Evolutionary conservation across 148 eudicot genomes (phyloP).

Genomic region (Silene conica): DNA sequence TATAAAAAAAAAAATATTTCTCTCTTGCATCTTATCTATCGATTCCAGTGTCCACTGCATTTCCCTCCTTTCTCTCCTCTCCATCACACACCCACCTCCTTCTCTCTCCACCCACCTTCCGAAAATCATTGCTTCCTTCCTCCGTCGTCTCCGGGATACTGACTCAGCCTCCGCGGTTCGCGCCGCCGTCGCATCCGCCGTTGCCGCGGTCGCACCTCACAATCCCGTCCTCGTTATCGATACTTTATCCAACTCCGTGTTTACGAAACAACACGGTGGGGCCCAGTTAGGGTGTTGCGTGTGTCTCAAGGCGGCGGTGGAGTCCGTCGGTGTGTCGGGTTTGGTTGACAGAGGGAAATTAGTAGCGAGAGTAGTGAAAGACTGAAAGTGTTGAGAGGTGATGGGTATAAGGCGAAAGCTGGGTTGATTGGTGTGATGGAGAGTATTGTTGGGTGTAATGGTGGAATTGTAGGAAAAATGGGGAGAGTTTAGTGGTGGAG

Average conservation of each 20-base stretch:
- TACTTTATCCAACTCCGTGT: slow-evolving; percentile 25
- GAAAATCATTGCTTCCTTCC: slow-evolving; percentile 35
- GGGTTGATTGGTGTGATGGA: slow-evolving; percentile 47
- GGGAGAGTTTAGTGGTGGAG: slow-evolving; percentile 28
- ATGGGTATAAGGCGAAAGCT: slow-evolving; percentile 48
- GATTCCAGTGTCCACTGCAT: slow-evolving; percentile 45
- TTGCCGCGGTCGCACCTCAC: slow-evolving; percentile 19
- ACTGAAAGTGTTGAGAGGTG: slow-evolving; percentile 38
- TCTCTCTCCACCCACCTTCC: slow-evolving; percentile 40
- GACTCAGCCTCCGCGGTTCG: slow-evolving; percentile 54
- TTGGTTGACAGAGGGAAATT: slow-evolving; percentile 22
- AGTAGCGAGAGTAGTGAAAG: slow-evolving; percentile 40
- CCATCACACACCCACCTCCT: slow-evolving; percentile 16
- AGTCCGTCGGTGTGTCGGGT: slow-evolving; percentile 25
- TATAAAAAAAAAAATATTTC: no score
- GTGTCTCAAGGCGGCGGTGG: slow-evolving; percentile 49
- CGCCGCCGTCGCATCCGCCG: slow-evolving; percentile 32
- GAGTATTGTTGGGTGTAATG: slow-evolving; percentile 40
- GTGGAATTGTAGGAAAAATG: slow-evolving; percentile 25
- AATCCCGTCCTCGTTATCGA: not conserved
- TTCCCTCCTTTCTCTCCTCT: slow-evolving; percentile 30
- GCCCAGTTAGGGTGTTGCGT: slow-evolving; percentile 50
- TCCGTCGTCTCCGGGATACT: slow-evolving; percentile 51
- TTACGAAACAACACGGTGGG: slow-evolving; percentile 43
- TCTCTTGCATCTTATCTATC: slow-evolving; percentile 40